A percentile compares a stretch with the other conserved stretches of the same genome.
Conservation (phyloP, 2,329 filamentous ascomycete genomes). For the Seiridium unicorne region DNA sequence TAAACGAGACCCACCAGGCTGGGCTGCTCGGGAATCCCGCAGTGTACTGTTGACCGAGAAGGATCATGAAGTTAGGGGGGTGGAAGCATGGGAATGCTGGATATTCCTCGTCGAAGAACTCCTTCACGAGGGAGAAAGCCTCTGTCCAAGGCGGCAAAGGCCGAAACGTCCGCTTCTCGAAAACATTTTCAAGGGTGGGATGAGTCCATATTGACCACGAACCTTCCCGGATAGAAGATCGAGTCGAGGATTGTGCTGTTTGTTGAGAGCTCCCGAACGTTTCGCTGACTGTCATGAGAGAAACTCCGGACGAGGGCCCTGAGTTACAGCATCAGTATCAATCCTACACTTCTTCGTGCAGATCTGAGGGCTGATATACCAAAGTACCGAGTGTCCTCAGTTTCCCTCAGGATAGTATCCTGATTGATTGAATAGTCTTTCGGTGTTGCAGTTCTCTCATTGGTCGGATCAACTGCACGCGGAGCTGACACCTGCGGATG, state of each 20-base stretch:
- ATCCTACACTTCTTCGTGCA: background rate
- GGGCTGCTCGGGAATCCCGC: background rate
- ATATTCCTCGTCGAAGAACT: background rate
- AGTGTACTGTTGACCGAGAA: background rate
- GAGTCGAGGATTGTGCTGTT: background rate
- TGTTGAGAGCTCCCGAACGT: background rate
- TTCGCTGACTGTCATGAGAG: background rate
- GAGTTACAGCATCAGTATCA: background rate
- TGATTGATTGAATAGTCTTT: background rate
- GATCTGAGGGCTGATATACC: background rate
- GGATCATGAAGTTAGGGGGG: background rate
- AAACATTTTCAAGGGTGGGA: background rate
- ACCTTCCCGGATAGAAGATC: background rate
- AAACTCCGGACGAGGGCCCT: background rate
- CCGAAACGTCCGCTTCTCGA: background rate
- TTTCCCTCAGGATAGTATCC: background rate
- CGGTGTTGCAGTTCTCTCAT: background rate
- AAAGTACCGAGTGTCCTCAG: background rate
- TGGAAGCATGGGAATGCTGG: background rate
- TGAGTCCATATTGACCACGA: constrained; percentile 1
- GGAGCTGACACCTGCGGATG: too few relatives aligned
- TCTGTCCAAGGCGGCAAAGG: background rate
- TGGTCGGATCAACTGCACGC: background rate
- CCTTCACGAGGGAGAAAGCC: background rate
- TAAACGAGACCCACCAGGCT: background rate